Evolutionary conservation across 192 early-diverging fungal genomes (phyloP).

Genomic region (Lunasporangiospora selenospora): DNA sequence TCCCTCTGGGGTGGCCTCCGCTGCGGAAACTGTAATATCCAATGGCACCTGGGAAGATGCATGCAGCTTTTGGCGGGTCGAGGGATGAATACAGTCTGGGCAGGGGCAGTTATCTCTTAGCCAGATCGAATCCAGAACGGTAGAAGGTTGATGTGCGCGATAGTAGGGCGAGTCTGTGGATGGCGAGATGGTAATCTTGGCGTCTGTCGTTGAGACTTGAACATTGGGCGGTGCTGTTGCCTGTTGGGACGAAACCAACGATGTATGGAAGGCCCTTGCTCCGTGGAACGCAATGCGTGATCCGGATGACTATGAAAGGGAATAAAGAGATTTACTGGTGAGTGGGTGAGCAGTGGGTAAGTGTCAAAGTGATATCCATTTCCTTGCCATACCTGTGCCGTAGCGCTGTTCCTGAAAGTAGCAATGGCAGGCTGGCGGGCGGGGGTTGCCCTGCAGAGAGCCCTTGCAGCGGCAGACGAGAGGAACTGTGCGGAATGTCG

Average conservation of each 20-base stretch:
- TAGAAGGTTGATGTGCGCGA: slow-evolving; percentile 9
- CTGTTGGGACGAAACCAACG: too few species aligned
- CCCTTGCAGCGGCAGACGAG: slow-evolving; percentile 7
- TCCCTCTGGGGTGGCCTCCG: slow-evolving; percentile 20
- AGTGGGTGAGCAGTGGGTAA: too few species aligned
- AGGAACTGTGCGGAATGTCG: too few species aligned
- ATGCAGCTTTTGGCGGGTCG: slow-evolving; percentile 63
- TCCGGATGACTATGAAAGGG: too few species aligned
- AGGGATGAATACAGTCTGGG: slow-evolving; percentile 60
- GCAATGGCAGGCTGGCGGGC: not conserved
- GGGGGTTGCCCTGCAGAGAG: not conserved
- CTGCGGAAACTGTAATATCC: slow-evolving; percentile 43
- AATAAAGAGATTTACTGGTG: too few species aligned
- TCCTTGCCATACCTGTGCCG: too few species aligned
- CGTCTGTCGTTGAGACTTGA: not conserved
- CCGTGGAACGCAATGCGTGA: slow-evolving; percentile 11
- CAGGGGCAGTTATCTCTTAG: slow-evolving; percentile 69
- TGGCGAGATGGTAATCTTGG: slow-evolving; percentile 10
- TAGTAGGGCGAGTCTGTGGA: slow-evolving; percentile 13
- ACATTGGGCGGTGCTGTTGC: not conserved
- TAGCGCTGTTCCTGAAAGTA: not conserved
- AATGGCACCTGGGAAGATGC: slow-evolving; percentile 57
- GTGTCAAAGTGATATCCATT: too few species aligned
- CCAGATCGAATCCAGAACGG: slow-evolving; percentile 51
- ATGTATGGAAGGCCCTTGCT: slow-evolving; percentile 13